A percentile compares a stretch with the other conserved stretches of the same genome.
Evolutionary conservation across 1,139 yeast species (phyloP).

Genomic region (Protomyces inundatus): DNA sequence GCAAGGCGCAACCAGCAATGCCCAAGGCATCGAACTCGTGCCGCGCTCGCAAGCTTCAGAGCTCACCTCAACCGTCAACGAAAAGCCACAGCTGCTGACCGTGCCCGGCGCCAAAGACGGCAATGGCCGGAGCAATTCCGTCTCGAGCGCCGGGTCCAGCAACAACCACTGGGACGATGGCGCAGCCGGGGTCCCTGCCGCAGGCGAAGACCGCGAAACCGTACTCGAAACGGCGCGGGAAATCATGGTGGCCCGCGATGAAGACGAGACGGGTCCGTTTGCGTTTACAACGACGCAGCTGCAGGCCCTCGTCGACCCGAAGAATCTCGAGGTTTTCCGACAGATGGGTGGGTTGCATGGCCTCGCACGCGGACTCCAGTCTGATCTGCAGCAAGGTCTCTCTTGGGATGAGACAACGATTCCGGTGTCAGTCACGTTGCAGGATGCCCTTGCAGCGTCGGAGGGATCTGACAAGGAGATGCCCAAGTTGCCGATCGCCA

Average conservation of each 20-base stretch:
- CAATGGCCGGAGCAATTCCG: neutral
- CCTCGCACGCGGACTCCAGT: slow-evolving; percentile 37
- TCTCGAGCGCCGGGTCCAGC: slow-evolving; percentile 4
- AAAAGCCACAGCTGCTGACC: neutral
- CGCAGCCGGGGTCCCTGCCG: neutral
- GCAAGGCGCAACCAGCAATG: neutral
- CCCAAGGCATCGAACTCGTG: neutral
- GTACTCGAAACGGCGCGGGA: neutral
- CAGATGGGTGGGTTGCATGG: slow-evolving; percentile 39
- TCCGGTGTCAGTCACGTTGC: slow-evolving; percentile 28
- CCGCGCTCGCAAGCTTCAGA: neutral
- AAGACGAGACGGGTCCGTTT: slow-evolving; percentile 31
- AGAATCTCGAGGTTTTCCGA: slow-evolving; percentile 39
- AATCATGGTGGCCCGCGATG: slow-evolving; percentile 2
- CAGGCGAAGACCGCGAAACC: slow-evolving; percentile 1
- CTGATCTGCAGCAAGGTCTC: slow-evolving; percentile 38
- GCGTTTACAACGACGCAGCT: slow-evolving; percentile 39
- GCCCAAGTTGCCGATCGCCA: neutral
- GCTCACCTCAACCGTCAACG: neutral
- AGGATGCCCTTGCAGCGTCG: slow-evolving; percentile 23
- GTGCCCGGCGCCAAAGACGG: slow-evolving; percentile 1
- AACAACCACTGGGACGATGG: slow-evolving; percentile 1
- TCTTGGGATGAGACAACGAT: slow-evolving; percentile 33
- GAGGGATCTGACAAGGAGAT: neutral
- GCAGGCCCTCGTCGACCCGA: slow-evolving; percentile 42